Base-by-base conservation (phyloP, 2,329 filamentous ascomycete species). In the Aspergillus hortae region DNA sequence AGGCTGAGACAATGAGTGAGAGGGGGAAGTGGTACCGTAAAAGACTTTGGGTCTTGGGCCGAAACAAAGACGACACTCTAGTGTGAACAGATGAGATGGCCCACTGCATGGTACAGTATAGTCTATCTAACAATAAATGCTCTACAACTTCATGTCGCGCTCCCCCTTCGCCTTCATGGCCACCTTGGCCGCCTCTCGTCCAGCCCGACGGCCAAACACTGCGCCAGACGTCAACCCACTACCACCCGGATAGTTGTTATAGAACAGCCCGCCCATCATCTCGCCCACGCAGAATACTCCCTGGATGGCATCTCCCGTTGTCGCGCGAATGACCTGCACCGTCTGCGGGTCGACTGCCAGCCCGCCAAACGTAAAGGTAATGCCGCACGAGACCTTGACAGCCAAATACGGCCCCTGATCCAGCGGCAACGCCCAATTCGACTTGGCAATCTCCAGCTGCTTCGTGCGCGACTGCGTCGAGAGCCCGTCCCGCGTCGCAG, bases 341-440 rank as follows among this genome's bases (percentile, higher is more conserved):
- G 80, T 84, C 21, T 80, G 65, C 0, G 81, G 75, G 45, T 82
- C 75, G 2, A 85, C 77, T 4, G 76, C 74, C 6, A 88, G 67
- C 0, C 85, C 84, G 1, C 84, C 85, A 68, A 88, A 88, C 0
- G 85, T 88, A 58, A 88, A 88, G 0, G 84, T 87, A 14, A 88
- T 78, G 1, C 86, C 85, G 43, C 82, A 83, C 4, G 79, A 80
- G 2, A 88, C 83, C 57, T 82, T 81, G 43, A 88, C 79, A 1
- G 85, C 85, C 21, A 85, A 67, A 59, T 83, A 88, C 0, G 85
- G 85, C 0, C 73, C 71, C 55, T 80, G 64, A 35, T 78, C 74
- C 6, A 88, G 59, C 0, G 84, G 77, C 5, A 83, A 57, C 0
- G 85, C 85, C 85, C 85, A 88, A 56, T 88, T 88, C 0, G 82